These are phyloP conservation scores for Miscanthus lutarioriparius DNA, from an alignment of 176 grass and related monocot genomes.

Conservation along the genomic window DNA sequence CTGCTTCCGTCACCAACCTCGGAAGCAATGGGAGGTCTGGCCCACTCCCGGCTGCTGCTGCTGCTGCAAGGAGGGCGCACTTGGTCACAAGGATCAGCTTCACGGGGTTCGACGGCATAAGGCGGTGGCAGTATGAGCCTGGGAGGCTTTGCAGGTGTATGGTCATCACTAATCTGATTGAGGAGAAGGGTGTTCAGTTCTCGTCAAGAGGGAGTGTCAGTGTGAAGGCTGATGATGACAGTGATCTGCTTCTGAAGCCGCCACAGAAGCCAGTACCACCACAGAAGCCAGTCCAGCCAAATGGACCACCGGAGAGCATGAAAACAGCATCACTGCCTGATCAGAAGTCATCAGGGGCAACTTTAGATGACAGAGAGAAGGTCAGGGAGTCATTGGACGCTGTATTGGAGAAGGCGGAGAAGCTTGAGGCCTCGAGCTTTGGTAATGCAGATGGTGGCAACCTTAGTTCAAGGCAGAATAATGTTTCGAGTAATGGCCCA, in stretches of 20 bases:
- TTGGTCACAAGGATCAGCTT: constrained; percentile 70
- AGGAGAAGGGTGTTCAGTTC: constrained; percentile 71
- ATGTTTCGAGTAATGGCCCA: constrained; percentile 35
- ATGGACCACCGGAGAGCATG: constrained; percentile 45
- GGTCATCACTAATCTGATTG: constrained; percentile 77
- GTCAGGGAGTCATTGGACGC: constrained; percentile 75
- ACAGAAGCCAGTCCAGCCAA: constrained; percentile 56
- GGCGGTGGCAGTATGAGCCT: constrained; percentile 46
- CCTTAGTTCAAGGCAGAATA: constrained; percentile 44
- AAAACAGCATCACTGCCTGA: constrained; percentile 42
- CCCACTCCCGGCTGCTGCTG: constrained; percentile 12
- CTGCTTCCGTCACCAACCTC: constrained; percentile 70
- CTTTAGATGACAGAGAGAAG: constrained; percentile 63
- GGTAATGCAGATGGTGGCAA: constrained; percentile 30
- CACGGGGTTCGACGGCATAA: constrained; percentile 30
- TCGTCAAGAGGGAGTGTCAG: constrained; percentile 57
- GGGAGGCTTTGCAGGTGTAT: constrained; percentile 78
- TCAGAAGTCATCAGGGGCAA: constrained; percentile 29
- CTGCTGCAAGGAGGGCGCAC: constrained; percentile 42
- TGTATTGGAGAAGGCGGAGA: constrained; percentile 84
- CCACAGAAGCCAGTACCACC: constrained; percentile 57
- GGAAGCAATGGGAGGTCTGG: constrained; percentile 68
- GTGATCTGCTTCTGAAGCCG: constrained; percentile 73
- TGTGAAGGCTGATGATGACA: constrained; percentile 50
- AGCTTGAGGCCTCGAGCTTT: constrained; percentile 61